phyloP scores from a whole-genome alignment of 441 rosid genomes.

The Mallotus repandus region DNA sequence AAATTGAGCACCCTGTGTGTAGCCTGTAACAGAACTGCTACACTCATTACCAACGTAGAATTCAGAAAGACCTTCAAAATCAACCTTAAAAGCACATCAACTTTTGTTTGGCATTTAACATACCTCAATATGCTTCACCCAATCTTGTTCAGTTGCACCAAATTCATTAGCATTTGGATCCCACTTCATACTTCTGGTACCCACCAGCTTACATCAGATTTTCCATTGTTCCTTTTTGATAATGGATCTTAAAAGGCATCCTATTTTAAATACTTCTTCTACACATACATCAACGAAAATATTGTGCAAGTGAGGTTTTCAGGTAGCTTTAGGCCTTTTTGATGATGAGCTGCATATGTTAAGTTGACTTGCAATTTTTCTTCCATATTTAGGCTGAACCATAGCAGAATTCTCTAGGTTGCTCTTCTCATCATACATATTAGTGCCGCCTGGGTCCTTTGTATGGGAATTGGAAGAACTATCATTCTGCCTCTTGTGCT shows the following conservation, averaged over 20 bases:
- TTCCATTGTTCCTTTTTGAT: too few relatives aligned
- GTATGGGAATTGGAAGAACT: neutral
- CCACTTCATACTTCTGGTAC: too few relatives aligned
- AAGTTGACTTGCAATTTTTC: conserved; percentile 26
- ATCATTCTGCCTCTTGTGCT: neutral
- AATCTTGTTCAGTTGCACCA: too few relatives aligned
- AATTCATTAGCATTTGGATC: too few relatives aligned
- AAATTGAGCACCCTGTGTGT: conserved; percentile 41
- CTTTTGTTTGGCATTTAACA: neutral
- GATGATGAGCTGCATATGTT: conserved; percentile 20
- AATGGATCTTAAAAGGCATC: too few relatives aligned
- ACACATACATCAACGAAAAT: neutral
- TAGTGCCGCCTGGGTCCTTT: neutral
- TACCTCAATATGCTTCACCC: conserved; percentile 21
- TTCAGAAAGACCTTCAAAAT: neutral
- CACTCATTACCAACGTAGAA: neutral
- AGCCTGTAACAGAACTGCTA: conserved; percentile 26
- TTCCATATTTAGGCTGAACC: neutral
- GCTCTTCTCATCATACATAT: neutral
- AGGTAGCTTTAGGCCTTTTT: conserved; percentile 27
- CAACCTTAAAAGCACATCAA: neutral
- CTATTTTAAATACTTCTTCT: too few relatives aligned
- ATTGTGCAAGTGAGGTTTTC: conserved; percentile 40
- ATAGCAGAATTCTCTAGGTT: neutral
- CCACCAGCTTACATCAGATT: too few relatives aligned